Percentiles rank a stretch among this genome's conserved stretches.
These are phyloP conservation scores for Aechmea fasciata DNA, from an alignment of 176 grass and related monocot species.

Conservation along the genomic window DNA sequence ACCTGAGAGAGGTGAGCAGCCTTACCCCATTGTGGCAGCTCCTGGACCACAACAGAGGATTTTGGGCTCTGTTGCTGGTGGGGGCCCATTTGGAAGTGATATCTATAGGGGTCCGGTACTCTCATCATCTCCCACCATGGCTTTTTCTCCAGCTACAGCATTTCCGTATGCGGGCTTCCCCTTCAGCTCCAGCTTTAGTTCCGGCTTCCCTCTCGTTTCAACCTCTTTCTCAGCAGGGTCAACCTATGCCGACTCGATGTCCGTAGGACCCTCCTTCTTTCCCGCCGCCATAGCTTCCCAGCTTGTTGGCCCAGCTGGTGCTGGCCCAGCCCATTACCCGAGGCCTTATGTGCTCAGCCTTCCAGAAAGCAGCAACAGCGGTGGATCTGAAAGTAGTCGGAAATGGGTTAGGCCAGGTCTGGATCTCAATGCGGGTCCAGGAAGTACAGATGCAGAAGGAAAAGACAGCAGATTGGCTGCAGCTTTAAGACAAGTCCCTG, in stretches of 20 bases:
- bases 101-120: constrained; percentile 40
- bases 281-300: constrained; percentile 27
- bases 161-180: constrained; percentile 53
- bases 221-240: constrained; percentile 45
- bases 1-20: constrained; percentile 48
- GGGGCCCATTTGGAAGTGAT: constrained; percentile 43
- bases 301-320: constrained; percentile 38
- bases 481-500: constrained; percentile 44
- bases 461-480: constrained; percentile 43
- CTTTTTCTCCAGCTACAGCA: constrained; percentile 40
- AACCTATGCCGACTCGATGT: constrained; percentile 33
- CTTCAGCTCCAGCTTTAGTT: constrained; percentile 44
- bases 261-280: constrained; percentile 31
- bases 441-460: constrained; percentile 42
- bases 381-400: constrained; percentile 41
- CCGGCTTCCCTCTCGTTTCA: constrained; percentile 28
- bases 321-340: constrained; percentile 39
- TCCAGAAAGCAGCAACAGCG: constrained; percentile 52
- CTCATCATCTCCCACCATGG: constrained; percentile 45
- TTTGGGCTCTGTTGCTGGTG: constrained; percentile 18
- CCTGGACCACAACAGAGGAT: constrained; percentile 41
- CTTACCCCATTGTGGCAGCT: constrained; percentile 40
- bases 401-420: constrained; percentile 59
- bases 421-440: constrained; percentile 77
- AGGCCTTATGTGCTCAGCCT: constrained; percentile 67